These are phyloP conservation scores for Urostyla sp. DNA, from an alignment of 73 alveolate species.

Conservation along the genomic window DNA sequence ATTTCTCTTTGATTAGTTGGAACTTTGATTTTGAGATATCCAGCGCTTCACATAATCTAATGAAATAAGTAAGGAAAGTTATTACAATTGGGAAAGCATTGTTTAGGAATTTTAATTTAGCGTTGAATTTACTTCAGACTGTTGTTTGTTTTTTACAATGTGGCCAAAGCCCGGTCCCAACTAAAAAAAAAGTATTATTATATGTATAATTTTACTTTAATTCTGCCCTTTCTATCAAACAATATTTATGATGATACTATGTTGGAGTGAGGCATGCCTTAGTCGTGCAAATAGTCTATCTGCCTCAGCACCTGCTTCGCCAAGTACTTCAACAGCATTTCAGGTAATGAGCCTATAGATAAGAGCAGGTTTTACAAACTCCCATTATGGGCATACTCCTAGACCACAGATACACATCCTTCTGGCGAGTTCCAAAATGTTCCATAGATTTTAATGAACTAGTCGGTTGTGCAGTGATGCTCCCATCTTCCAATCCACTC, in stretches of 20 bases:
- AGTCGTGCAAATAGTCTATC: slow-evolving; percentile 39
- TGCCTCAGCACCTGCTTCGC: slow-evolving; percentile 47
- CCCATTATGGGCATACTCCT: slow-evolving; percentile 61
- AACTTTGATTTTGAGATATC: slow-evolving; percentile 20
- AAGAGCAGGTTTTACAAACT: slow-evolving; percentile 42
- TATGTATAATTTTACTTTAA: slow-evolving; percentile 12
- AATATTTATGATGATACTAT: slow-evolving; percentile 49
- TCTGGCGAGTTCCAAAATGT: slow-evolving; percentile 83
- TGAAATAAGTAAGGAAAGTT: background rate
- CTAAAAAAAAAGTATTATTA: background rate
- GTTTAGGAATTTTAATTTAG: slow-evolving; percentile 37
- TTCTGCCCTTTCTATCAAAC: slow-evolving; percentile 65
- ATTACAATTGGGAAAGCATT: slow-evolving; percentile 23
- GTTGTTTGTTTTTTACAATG: slow-evolving; percentile 18
- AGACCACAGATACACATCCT: slow-evolving; percentile 77
- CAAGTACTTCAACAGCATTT: slow-evolving; percentile 13
- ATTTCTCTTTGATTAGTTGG: slow-evolving; percentile 29
- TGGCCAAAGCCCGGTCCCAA: slow-evolving; percentile 59
- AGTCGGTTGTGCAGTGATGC: slow-evolving; percentile 43
- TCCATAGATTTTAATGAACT: slow-evolving; percentile 59
- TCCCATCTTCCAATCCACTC: slow-evolving; percentile 82
- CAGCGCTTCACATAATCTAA: slow-evolving; percentile 19
- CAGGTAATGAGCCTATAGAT: slow-evolving; percentile 58
- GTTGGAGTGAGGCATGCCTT: slow-evolving; percentile 64
- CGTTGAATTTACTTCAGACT: slow-evolving; percentile 12